Base-by-base conservation (phyloP, 169 alveolate genomes). In the Plasmodium ovale region DNA sequence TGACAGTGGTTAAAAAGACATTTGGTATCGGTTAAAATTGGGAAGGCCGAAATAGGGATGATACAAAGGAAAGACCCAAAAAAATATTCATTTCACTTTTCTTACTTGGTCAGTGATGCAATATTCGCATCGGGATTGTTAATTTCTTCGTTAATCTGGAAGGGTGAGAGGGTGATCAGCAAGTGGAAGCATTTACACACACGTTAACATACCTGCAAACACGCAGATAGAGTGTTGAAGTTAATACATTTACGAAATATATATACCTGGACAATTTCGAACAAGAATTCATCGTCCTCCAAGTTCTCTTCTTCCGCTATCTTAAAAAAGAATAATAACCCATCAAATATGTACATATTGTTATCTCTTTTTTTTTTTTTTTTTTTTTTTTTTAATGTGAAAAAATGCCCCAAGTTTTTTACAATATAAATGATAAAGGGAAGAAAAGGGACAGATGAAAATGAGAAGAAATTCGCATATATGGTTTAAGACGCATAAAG, bases 201-300 rank as follows among this genome's bases (percentile, higher is more conserved):
- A 29, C 10, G 29, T 59, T 4, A 12, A 59, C 9, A 14, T 0
- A 59, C 3, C 10, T 59, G 25, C 35, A 54, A 29, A 59, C 5
- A 7, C 37, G 23, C 3, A 12, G 25, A 44, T 44, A 10, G 7
- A 47, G 14, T 3, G 54, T n/a, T 35, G 33, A 3, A n/a, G 14
- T 6, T 0, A 12, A 16, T 2, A 64, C 2, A n/a, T 37, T 16
- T 2, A 6, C n/a, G 33, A 53, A 16, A 33, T 25, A 39, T 9
- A 3, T 44, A 67, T 70, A 70, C 84, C 56, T 70, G 19, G 6
- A 70, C 9, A 47, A 70, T 70, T 70, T 70, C 84, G n/a, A 56
- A 49, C 54, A 77, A 56, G 56, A 77, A 77, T n/a, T 77, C 79
- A 1, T 56, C 74, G 12, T 77, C 89, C 35, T 77, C 89, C 35